Base-by-base conservation (phyloP, 1,284 basidiomycete genomes). In the Trichosporon faecale region DNA sequence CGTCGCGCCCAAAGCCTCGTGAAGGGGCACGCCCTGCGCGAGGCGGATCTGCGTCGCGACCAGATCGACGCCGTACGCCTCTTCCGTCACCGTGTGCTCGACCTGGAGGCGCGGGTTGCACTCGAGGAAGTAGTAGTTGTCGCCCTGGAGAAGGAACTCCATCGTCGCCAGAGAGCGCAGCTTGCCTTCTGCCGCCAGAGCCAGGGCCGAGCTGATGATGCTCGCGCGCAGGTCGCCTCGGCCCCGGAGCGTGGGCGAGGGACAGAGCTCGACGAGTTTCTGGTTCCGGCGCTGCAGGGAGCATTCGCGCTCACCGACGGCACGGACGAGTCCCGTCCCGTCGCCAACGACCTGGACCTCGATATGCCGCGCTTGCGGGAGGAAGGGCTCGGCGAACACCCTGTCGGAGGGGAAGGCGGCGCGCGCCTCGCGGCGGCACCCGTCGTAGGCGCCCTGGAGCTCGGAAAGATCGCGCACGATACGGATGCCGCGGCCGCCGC, bases 351-450 rank as follows among this genome's bases (percentile, higher is more conserved):
- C 90, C 80, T 95, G 93, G 8, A 95, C 93, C 79, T 95, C 93
- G 35, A 95, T 89, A 78, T 94, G 92, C 70, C 93, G 86, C 14
- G 93, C 93, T n/a, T 88, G 88, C 76, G 90, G 87, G 70, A 94
- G 91, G 81, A 89, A 98, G 79, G 91, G 92, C 86, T 94, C 95
- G 8, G 95, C 88, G 9, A 95, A 85, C 1, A 95, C 93, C n/a
- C 88, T 88, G 70, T 91, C 89, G 76, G 95, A 93, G 16, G 93
- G 91, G 75, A 96, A 96, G 1, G 90, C 87, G 80, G 94, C 94
- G 65, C 86, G 79, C 0, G 93, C 91, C 82, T 98, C 95, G 52
- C 95, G 88, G 79, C 92, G 89, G 0, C 95, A 95, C 31, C 91
- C 91, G 44, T 87, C 87, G 2, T 97, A 86, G 12, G 92, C 91